Base-by-base conservation (phyloP, 2,329 filamentous ascomycete species). In the Ciborinia camelliae region DNA sequence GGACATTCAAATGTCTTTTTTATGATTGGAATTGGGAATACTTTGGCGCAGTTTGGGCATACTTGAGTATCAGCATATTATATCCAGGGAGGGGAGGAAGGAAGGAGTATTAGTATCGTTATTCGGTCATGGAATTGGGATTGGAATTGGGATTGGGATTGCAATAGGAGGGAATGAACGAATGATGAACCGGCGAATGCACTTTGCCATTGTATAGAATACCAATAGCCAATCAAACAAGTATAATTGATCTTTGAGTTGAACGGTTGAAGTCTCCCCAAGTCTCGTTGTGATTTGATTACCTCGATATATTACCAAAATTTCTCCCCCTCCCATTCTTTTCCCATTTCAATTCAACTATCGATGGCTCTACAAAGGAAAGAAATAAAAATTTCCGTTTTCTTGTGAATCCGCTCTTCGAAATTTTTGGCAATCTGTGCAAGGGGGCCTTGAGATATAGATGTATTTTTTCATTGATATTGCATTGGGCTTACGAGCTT, bases 41-140 rank as follows among this genome's bases (percentile, higher is more conserved):
- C 41, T 47, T 32, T 47, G 55, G 55, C 55, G 55, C 41, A 8
- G 43, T 47, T 59, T 47, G 28, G 55, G 28, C 41, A 48, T 47
- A 47, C 28, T 47, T 4, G 41, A 59, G 55, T 35, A 59, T 23
- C 30, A 47, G 30, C 41, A 59, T 59, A 47, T 59, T 59, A 59
- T 59, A 59, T 59, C 55, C 55, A 47, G 55, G 30, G n/a, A 58
- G 28, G 14, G 53, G 43, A 41, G 53, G n/a, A 47, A 47, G 23
- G 41, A 26, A 35, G 39, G 55, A 59, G 55, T 26, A 59, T 47
- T 4, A 47, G 14, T 12, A 20, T 58, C 14, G 9, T 45, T 32
- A 18, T 23, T 23, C 14, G 54, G n/a, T n/a, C 52, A 3, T 32
- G 54, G 28, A 10, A 39, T 10, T 54, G 53, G 53, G 20, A 26